Evolutionary conservation across 768 basidiomycete species (phyloP), one percentile per base, ranked within the genome.

Genomic region (Suillus ampliporus): DNA sequence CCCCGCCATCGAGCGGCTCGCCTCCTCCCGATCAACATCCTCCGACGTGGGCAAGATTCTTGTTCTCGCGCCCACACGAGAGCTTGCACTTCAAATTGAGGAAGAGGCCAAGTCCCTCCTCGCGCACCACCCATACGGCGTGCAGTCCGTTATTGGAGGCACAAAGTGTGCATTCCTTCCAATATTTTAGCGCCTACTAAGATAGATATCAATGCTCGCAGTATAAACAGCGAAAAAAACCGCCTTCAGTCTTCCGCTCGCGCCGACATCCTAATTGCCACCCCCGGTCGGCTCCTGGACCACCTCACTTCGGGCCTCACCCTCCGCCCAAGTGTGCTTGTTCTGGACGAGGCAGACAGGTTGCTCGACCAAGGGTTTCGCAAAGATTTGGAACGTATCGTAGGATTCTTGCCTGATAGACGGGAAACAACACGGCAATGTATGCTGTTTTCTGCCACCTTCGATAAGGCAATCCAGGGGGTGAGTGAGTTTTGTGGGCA

Each of bases 331-430:
- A 40, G 38, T 14, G 54, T 56, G 14, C 64, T 90, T 66, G 83
- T 91, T 3, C 77, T 90, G 65, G 90, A 92, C 69, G 90, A 92
- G 74, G 90, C 90, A 13, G 91, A 92, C 72, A 79, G 90, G 38
- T 73, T 92, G 17, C 79, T 92, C 21, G 91, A 92, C 68, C 82
- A 89, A 69, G 90, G 91, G 54, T 92, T 92, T 71, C 85, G 83
- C 50, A 82, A 81, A 10, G 86, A 88, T 46, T 77, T 92, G 63
- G 86, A 90, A 69, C 86, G 86, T 59, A 89, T 92, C 60, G 71
- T 89, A 10, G 31, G 62, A 0, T 72, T 69, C 61, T 69, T 84
- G 40, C 83, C 83, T 2, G 65, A 78, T 37, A 73, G 75, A 48
- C 80, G 79, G 54, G 78, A 82, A 62, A 80, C 86, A 11, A 85